A percentile compares a stretch with the other conserved stretches of the same genome.
Evolutionary conservation across 2,329 filamentous ascomycete species (phyloP).

Genomic region (Xylariaceae sp.): DNA sequence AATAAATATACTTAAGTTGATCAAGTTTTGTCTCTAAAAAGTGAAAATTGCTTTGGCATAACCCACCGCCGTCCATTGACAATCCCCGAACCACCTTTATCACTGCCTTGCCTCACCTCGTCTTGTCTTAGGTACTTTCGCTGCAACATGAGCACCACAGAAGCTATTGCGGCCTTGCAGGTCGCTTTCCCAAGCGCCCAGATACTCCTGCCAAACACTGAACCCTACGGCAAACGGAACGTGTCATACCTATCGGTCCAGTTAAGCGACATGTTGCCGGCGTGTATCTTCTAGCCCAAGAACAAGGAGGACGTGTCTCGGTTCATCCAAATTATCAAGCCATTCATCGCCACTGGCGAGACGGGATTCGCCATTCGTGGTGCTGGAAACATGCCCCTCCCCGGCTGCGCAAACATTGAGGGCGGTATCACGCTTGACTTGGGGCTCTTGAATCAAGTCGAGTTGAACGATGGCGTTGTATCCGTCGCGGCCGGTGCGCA

Average conservation of each 20-base stretch:
- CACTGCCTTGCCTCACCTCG: too few species aligned
- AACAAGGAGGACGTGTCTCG: neutral
- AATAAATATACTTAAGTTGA: too few species aligned
- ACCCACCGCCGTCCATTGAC: too few species aligned
- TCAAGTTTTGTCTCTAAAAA: too few species aligned
- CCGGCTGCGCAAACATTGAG: slow-evolving; percentile 15
- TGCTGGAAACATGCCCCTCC: slow-evolving; percentile 4
- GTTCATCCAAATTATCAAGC: neutral
- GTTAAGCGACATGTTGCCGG: neutral
- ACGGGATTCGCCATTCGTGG: slow-evolving; percentile 9
- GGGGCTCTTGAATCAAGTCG: slow-evolving; percentile 8
- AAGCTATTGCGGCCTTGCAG: too few species aligned
- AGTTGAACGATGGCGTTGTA: slow-evolving; percentile 3
- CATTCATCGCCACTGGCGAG: neutral
- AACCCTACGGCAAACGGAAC: neutral
- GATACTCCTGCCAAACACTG: too few species aligned
- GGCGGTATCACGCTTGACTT: slow-evolving; percentile 20
- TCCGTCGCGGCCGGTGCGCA: slow-evolving; percentile 13
- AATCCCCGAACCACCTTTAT: too few species aligned
- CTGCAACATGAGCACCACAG: too few species aligned
- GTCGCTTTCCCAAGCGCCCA: too few species aligned
- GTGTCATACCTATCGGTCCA: neutral
- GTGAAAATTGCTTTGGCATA: too few species aligned
- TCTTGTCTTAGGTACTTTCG: too few species aligned
- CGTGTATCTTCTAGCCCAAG: neutral